phyloP scores from a whole-genome alignment of 192 early-diverging fungal species.

The Coemansia sp. region DNA sequence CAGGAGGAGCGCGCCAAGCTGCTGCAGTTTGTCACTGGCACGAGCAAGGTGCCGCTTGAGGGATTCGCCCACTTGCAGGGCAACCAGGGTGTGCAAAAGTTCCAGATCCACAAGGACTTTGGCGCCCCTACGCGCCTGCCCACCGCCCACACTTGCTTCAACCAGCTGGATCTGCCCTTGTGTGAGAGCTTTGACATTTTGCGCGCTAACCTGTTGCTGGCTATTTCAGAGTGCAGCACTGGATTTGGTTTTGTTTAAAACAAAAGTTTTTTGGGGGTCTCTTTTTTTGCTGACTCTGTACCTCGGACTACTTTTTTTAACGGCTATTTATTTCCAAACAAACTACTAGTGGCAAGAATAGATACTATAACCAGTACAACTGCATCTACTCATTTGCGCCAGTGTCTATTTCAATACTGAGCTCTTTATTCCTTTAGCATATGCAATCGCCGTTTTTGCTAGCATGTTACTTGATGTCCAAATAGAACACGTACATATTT shows the following conservation, averaged over 20 bases:
- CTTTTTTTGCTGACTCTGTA: neutral
- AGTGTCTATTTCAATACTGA: no score
- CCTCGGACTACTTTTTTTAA: neutral
- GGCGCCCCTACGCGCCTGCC: constrained; percentile 79
- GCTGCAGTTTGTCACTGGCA: constrained; percentile 96
- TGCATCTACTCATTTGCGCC: no score
- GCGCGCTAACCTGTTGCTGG: constrained; percentile 73
- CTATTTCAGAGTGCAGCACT: constrained; percentile 88
- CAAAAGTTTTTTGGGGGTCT: no score
- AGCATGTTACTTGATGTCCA: no score
- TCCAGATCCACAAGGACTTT: constrained; percentile 99
- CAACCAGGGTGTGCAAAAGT: constrained; percentile 90
- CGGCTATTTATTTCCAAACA: constrained; percentile 4
- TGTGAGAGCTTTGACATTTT: constrained; percentile 91
- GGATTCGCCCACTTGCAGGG: constrained; percentile 93
- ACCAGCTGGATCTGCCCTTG: constrained; percentile 93
- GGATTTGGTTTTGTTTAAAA: constrained; percentile 82
- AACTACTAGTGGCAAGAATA: neutral
- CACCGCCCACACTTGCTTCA: constrained; percentile 98
- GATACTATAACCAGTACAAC: no score
- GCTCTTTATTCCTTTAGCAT: no score
- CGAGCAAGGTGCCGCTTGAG: constrained; percentile 95
- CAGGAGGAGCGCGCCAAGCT: constrained; percentile 98
- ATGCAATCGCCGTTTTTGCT: no score
- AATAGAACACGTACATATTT: no score